Evolutionary conservation across 2,329 filamentous ascomycete genomes (phyloP).

Genomic region (Penicillium sp.): DNA sequence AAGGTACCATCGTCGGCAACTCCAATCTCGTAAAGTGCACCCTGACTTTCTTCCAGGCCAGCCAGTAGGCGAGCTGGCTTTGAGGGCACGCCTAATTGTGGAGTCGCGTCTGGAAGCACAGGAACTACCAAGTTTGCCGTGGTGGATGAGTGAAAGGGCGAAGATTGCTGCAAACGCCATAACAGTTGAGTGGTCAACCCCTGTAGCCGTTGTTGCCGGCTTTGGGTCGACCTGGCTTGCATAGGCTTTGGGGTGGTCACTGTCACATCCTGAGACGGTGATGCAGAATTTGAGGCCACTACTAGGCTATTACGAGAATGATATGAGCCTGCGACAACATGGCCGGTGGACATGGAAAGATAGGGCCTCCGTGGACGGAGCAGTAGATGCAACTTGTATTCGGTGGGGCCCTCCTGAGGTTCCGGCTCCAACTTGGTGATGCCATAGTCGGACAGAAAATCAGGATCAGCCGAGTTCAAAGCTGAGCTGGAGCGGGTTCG

Average conservation of each 20-base stretch:
- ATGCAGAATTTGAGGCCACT: constrained; percentile 21
- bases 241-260: constrained; percentile 32
- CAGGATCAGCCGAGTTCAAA: constrained; percentile 39
- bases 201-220: constrained; percentile 79
- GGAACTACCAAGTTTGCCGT: constrained; percentile 75
- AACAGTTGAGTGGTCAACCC: constrained; percentile 92
- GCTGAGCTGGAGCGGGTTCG: constrained; percentile 37
- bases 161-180: constrained; percentile 94
- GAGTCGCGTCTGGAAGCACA: constrained; percentile 65
- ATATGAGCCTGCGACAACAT: constrained; percentile 53
- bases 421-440: constrained; percentile 82
- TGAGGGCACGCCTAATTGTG: constrained; percentile 58
- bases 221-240: constrained; percentile 60
- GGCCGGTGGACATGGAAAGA: constrained; percentile 67
- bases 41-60: constrained; percentile 87
- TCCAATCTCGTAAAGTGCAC: constrained; percentile 93
- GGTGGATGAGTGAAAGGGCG: constrained; percentile 81
- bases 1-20: constrained; percentile 93
- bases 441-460: constrained; percentile 56
- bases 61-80: constrained; percentile 61
- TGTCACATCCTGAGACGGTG: constrained; percentile 32
- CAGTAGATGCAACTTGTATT: constrained; percentile 93
- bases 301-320: constrained; percentile 40
- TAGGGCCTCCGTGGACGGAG: constrained; percentile 76
- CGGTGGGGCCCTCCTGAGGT: constrained; percentile 89